Evolutionary conservation across 257 asterid species (phyloP).

Genomic region (Pogostemon cablin): DNA sequence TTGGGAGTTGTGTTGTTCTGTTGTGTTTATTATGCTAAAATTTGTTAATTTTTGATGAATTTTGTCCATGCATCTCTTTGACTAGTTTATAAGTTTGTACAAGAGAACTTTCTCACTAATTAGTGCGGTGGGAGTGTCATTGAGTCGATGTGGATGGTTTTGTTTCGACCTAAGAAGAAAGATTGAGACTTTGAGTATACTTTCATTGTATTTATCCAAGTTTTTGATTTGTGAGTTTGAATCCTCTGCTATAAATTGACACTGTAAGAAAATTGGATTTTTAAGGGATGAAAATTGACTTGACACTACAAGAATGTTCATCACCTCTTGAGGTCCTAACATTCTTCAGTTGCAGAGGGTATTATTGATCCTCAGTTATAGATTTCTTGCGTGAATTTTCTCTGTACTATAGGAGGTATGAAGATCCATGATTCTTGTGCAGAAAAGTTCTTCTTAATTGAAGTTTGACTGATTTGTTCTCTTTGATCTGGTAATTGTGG

Average conservation of each 20-base stretch:
- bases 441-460: neutral
- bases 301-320: neutral
- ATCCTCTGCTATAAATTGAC: constrained; percentile 3
- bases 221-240: constrained; percentile 13
- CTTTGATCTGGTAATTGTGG: neutral
- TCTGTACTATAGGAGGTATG: neutral
- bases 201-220: neutral
- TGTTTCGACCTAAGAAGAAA: neutral
- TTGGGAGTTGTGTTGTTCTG: neutral
- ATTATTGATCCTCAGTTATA: neutral
- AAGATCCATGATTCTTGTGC: constrained; percentile 12
- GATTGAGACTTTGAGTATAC: neutral
- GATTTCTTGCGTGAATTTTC: neutral
- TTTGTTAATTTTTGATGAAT: neutral
- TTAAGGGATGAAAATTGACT: neutral
- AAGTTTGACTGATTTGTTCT: neutral
- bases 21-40: neutral
- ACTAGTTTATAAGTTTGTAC: neutral
- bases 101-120: neutral
- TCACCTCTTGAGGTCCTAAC: neutral
- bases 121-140: neutral
- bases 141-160: neutral
- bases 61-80: neutral
- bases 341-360: neutral
- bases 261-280: neutral